Base-by-base conservation (phyloP, 306 rosid genomes). In the Prunus salicina region DNA sequence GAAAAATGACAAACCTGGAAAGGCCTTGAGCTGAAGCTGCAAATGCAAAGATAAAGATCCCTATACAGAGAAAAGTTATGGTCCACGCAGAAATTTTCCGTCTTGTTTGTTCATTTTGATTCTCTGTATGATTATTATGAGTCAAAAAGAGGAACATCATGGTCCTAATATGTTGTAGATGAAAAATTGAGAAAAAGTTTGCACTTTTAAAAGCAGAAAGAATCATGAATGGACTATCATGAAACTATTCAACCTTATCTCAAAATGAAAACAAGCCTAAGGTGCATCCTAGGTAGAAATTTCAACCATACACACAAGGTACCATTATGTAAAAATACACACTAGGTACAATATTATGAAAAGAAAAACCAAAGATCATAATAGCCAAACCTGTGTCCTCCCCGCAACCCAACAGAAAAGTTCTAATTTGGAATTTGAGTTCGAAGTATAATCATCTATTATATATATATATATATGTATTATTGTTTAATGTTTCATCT, bases 1-100 rank as follows among this genome's bases (percentile, higher is more conserved):
- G 19, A 74, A 38, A 67, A 70, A 43, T 43, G 65, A 80, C 87
- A 30, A 66, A 90, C 96, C 93, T 84, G 75, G 96, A 87, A 76
- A 83, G 79, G 70, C 79, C 30, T 24, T 81, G 82, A 19, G 80
- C 87, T 76, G 92, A 87, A 88, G 93, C 91, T 18, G 88, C 83
- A 72, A 69, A 69, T 8, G 91, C 70, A 71, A 90, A 67, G 73
- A 86, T 67, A 77, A 88, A 78, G 80, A 79, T 65, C 73, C 96
- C 96, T 30, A 86, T 16, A 55, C 96, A 92, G 56, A 88, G 75
- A 79, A 87, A 68, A 68, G 82, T 61, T 76, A 92, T 92, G 77
- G 89, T 77, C 96, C 96, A 84, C 65, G 85, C 84, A 69, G 93
- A 92, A 30, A 81, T 76, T 78, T 86, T 87, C 81, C 97, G 83